Conservation (phyloP, 1,139 yeast genomes). For the Saccharomycopsis phalli region DNA sequence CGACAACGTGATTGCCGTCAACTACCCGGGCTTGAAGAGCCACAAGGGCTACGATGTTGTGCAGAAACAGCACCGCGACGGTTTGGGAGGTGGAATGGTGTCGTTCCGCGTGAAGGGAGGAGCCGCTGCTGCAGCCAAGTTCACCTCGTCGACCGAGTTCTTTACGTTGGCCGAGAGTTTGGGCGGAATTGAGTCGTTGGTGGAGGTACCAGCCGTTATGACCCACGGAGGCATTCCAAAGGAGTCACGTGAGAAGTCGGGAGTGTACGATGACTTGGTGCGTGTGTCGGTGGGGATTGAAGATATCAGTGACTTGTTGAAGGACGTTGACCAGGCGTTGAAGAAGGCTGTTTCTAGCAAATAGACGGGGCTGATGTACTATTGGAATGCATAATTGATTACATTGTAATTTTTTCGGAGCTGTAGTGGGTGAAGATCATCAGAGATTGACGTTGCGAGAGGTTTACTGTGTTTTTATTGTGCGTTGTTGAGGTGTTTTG, state of each 20-base stretch:
- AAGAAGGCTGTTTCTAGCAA: conserved; percentile 28
- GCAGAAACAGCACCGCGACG: conserved; percentile 69
- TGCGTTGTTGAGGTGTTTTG: too few species aligned
- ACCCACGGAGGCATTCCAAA: conserved; percentile 89
- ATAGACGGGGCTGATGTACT: too few species aligned
- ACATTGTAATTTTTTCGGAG: too few species aligned
- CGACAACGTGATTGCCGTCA: conserved; percentile 50
- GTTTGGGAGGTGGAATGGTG: conserved; percentile 88
- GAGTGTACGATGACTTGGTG: conserved; percentile 74
- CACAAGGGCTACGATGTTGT: conserved; percentile 61
- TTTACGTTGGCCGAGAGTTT: conserved; percentile 85
- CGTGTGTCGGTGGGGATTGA: conserved; percentile 86
- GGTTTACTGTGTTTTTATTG: too few species aligned
- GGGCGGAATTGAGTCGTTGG: conserved; percentile 82
- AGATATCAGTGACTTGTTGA: conserved; percentile 67
- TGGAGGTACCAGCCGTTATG: conserved; percentile 89
- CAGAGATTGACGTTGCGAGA: too few species aligned
- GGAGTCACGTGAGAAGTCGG: conserved; percentile 70
- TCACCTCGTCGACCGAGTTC: conserved; percentile 65
- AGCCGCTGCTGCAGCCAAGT: conserved; percentile 62
- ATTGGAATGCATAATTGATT: too few species aligned
- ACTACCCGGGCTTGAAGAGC: conserved; percentile 73
- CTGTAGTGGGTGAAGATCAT: too few species aligned
- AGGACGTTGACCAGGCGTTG: conserved; percentile 68
- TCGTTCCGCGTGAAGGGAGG: conserved; percentile 84